Evolutionary conservation across 2,329 filamentous ascomycete genomes (phyloP).

Genomic region (Berkeleyomyces rouxiae): DNA sequence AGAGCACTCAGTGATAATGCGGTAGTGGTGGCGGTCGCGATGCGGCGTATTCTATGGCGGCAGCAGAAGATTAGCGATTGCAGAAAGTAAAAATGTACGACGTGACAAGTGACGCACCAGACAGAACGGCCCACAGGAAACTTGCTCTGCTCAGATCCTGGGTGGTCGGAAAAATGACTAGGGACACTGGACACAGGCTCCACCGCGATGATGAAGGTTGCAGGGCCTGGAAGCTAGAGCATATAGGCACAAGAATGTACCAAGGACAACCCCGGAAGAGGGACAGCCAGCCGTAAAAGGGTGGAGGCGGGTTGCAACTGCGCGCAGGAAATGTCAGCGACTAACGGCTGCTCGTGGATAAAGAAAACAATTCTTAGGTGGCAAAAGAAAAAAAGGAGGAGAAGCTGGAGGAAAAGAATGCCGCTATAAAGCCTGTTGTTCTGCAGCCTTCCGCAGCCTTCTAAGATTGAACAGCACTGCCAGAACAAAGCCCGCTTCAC

Average conservation of each 20-base stretch:
- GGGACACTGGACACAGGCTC: background rate
- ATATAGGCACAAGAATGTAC: background rate
- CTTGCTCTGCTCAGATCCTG: background rate
- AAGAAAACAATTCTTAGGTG: background rate
- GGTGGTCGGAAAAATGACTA: background rate
- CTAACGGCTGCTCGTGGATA: background rate
- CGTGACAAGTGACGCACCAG: background rate
- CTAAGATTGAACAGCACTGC: background rate
- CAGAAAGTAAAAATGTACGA: background rate
- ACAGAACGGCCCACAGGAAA: background rate
- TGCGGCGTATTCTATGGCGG: background rate
- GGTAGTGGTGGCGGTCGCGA: background rate
- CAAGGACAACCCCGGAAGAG: background rate
- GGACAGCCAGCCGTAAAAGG: background rate
- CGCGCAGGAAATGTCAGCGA: background rate
- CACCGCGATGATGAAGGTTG: background rate
- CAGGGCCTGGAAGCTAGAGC: background rate
- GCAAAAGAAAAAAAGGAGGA: background rate
- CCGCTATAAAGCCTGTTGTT: background rate
- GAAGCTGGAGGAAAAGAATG: background rate
- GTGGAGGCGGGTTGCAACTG: background rate
- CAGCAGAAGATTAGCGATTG: background rate
- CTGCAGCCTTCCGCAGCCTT: conserved; percentile 4
- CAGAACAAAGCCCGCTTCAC: background rate
- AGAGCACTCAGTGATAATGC: no score